Evolutionary conservation across 2,329 filamentous ascomycete genomes (phyloP).

Genomic region (Fusarium mangiferae): DNA sequence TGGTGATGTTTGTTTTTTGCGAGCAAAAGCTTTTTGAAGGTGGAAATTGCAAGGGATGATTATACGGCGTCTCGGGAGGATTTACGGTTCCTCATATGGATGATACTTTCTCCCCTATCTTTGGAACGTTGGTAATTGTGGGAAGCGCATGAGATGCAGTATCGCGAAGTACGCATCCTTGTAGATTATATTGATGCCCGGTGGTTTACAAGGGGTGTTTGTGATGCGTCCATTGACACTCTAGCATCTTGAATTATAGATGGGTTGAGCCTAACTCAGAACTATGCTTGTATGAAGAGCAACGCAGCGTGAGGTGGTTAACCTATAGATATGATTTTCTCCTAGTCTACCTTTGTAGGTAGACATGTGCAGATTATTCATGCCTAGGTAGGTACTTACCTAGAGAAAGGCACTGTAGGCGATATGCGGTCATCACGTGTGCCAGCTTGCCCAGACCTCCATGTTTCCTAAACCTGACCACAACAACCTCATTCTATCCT

Average conservation of each 20-base stretch:
- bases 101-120: slow-evolving; percentile 30
- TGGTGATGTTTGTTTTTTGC: slow-evolving; percentile 39
- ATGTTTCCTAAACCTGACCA: neutral
- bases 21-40: slow-evolving; percentile 43
- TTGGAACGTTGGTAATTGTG: slow-evolving; percentile 37
- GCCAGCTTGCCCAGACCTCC: neutral
- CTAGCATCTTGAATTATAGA: slow-evolving; percentile 4
- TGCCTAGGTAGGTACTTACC: too few relatives aligned
- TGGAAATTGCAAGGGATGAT: slow-evolving; percentile 39
- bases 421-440: slow-evolving; percentile 27
- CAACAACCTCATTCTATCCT: slow-evolving; percentile 7
- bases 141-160: slow-evolving; percentile 21
- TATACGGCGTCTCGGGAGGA: slow-evolving; percentile 44
- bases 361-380: neutral
- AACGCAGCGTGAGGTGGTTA: neutral
- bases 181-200: slow-evolving; percentile 36
- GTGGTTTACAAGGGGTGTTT: slow-evolving; percentile 9
- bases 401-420: neutral
- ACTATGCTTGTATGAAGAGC: neutral
- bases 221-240: slow-evolving; percentile 6
- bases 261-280: neutral
- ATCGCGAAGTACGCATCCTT: slow-evolving; percentile 31
- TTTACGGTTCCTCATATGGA: slow-evolving; percentile 38
- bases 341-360: neutral
- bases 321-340: neutral